Conservation (phyloP, 306 rosid genomes). For the Amphicarpaea edgeworthii region DNA sequence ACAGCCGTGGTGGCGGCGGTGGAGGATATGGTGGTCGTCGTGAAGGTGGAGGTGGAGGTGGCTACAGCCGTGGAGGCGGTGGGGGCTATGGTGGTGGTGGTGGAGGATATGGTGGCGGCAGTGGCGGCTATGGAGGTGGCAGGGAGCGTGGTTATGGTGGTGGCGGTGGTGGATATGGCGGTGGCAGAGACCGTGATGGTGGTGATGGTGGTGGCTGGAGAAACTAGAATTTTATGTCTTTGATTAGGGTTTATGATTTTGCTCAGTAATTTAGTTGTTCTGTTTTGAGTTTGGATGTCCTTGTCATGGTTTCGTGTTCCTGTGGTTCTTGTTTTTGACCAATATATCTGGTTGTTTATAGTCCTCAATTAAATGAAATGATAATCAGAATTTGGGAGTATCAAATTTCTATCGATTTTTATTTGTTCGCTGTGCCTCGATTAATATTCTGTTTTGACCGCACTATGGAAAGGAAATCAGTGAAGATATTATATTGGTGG, state of each 20-base stretch:
- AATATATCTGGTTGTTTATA: neutral
- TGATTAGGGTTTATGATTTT: neutral
- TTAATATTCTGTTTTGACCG: too few species aligned
- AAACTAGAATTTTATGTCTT: constrained; percentile 12
- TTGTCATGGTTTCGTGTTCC: neutral
- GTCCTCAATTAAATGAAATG: too few species aligned
- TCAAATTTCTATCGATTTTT: too few species aligned
- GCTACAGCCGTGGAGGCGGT: constrained; percentile 39
- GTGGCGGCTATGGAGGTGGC: constrained; percentile 25
- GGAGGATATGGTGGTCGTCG: constrained; percentile 49
- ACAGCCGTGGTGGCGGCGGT: constrained; percentile 51
- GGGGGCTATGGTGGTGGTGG: constrained; percentile 8
- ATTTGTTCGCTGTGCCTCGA: too few species aligned
- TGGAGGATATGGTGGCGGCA: constrained; percentile 38
- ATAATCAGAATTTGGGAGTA: too few species aligned
- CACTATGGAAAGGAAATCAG: too few species aligned
- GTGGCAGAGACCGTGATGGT: constrained; percentile 46
- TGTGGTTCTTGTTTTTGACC: neutral
- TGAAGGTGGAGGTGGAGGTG: constrained; percentile 22
- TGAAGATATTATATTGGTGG: too few species aligned
- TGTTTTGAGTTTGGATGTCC: neutral
- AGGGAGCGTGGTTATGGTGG: neutral
- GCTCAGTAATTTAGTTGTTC: neutral
- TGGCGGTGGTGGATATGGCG: neutral
- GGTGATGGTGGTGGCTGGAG: constrained; percentile 65